Evolutionary conservation across 176 grass and related monocot genomes (phyloP), one percentile per base, ranked within the genome.

Genomic region (Aegilops bicornis): DNA sequence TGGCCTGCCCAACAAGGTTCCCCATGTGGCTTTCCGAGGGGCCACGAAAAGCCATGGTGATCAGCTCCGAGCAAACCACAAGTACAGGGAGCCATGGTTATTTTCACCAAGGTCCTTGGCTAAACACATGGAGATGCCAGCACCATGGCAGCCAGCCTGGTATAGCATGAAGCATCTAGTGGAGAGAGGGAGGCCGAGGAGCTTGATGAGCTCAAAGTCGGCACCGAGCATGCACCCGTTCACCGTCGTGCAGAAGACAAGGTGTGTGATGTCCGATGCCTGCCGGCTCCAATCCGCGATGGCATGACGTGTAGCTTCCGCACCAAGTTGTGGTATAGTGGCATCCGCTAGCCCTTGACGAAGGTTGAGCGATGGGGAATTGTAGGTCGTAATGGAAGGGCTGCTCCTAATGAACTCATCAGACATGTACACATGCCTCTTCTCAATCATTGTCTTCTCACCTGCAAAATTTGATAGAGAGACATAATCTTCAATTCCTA

Each of bases 31-130:
- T 47, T 3, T 27, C 66, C 0, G 85, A 88, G 8, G 92, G 93
- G 3, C 93, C 93, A 39, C 93, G 90, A 48, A 92, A 88, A 3
- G 82, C 80, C 50, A 90, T 22, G 0, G 79, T 83, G 17, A 73
- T 88, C 72, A 95, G 78, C 85, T 92, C 93, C 5, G 87, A 86
- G 85, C 93, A 90, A 3, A 92, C 86, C 14, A 92, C 93, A 1
- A 92, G 77, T 16, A 95, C 93, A 3, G 84, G 6, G 88, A 88
- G 19, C 88, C 75, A 3, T 79, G 82, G 62, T 90, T 92, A 88
- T 90, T 95, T 73, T 95, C 93, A 0, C 90, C 88, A 13, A 92
- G 79, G 82, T 92, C 93, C 90, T 95, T 95, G 63, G 90, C 86
- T 1, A 95, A 27, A 22, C 90, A 82, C 2, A 95, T 66, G 5